phyloP scores from a whole-genome alignment of 306 rosid genomes.

The Acacia melanoxylon region DNA sequence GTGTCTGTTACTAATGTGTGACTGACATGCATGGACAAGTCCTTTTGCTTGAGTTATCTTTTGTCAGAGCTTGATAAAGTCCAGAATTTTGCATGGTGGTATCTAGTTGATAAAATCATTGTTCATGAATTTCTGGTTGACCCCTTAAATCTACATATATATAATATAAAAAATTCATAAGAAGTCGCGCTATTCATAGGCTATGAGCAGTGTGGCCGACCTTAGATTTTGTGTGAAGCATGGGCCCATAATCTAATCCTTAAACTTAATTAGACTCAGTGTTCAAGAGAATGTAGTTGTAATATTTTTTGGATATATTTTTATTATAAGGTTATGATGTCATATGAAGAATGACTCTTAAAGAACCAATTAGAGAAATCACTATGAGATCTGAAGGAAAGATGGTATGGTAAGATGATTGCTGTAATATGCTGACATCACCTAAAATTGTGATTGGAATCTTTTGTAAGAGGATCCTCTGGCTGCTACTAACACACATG shows the following conservation, averaged over 20 bases:
- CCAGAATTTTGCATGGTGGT: neutral
- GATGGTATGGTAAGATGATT: too few relatives aligned
- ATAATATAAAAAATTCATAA: too few relatives aligned
- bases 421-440: too few relatives aligned
- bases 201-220: neutral
- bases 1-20: neutral
- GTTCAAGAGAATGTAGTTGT: too few relatives aligned
- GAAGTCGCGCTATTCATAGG: neutral
- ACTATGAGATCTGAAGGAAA: too few relatives aligned
- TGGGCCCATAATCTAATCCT: too few relatives aligned
- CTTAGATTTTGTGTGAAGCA: neutral
- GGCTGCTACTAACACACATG: conserved; percentile 12
- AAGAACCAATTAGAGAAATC: too few relatives aligned
- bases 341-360: too few relatives aligned
- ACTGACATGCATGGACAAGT: neutral
- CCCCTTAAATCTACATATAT: neutral
- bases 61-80: neutral
- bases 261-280: too few relatives aligned
- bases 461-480: neutral
- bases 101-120: neutral
- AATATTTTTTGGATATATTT: too few relatives aligned
- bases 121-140: neutral
- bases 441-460: neutral
- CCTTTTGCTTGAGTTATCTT: neutral
- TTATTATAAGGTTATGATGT: neutral